A percentile compares a stretch with the other conserved stretches of the same genome.
Evolutionary conservation across 2,329 filamentous ascomycete species (phyloP).

Genomic region (Curvularia sp.): DNA sequence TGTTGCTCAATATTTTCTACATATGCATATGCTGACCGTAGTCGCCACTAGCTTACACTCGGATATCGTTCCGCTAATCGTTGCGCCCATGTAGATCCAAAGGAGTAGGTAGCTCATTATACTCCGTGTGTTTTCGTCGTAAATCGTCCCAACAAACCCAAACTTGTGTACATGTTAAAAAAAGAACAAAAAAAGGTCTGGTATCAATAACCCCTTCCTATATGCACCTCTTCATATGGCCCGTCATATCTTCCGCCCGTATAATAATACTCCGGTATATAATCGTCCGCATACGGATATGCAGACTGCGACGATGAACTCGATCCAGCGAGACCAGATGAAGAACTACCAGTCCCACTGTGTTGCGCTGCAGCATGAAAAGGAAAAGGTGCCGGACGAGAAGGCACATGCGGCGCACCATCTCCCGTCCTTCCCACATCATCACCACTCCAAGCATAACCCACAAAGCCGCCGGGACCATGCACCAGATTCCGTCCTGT

Average conservation of each 20-base stretch:
- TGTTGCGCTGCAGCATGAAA: slow-evolving; percentile 17
- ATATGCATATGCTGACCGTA: not conserved
- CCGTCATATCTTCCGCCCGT: not conserved
- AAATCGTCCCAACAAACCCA: slow-evolving; percentile 1
- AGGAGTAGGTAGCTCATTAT: slow-evolving; percentile 11
- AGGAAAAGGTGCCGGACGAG: not conserved
- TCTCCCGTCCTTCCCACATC: not conserved
- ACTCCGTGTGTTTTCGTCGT: not conserved
- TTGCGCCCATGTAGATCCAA: slow-evolving; percentile 3
- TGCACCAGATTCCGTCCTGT: slow-evolving; percentile 40
- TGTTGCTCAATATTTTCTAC: not conserved
- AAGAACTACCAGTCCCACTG: slow-evolving; percentile 32
- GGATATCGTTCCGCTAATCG: not conserved
- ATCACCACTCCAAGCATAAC: not conserved
- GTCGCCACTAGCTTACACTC: not conserved
- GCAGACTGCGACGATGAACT: slow-evolving; percentile 18
- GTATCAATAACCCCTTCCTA: slow-evolving; percentile 9
- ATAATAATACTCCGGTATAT: slow-evolving; percentile 38
- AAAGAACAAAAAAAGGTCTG: not conserved
- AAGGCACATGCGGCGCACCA: too few species aligned
- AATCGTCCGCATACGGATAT: slow-evolving; percentile 42
- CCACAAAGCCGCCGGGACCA: slow-evolving; percentile 6
- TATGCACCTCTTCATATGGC: slow-evolving; percentile 1
- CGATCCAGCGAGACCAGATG: slow-evolving; percentile 29
- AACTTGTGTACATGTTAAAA: not conserved